These are phyloP conservation scores for Actinomortierella ambigua DNA, from an alignment of 371 early-diverging fungal genomes.

Conservation along the genomic window DNA sequence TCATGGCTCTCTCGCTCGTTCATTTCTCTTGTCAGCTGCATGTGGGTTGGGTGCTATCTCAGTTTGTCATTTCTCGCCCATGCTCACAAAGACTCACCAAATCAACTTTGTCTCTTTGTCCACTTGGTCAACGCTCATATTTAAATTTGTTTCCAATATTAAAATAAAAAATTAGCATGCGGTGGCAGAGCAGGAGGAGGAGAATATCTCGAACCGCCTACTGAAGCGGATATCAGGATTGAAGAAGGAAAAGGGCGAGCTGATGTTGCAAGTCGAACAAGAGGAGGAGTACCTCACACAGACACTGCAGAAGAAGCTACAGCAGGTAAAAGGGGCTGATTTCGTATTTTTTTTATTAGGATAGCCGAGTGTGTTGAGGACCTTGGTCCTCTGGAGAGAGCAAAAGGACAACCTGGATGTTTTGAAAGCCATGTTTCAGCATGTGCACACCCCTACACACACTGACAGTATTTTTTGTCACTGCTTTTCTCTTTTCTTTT, in stretches of 20 bases:
- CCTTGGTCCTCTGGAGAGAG: no score
- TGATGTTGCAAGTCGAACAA: conserved; percentile 71
- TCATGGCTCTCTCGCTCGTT: no score
- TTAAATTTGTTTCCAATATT: background rate
- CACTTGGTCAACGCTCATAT: conserved; percentile 1
- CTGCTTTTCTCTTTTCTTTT: no score
- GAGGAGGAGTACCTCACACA: conserved; percentile 80
- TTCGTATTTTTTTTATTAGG: background rate
- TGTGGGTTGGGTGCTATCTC: no score
- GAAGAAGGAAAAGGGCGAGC: conserved; percentile 73
- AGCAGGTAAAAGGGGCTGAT: conserved; percentile 48
- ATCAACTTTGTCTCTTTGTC: background rate
- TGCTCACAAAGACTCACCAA: background rate
- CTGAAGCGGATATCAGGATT: conserved; percentile 69
- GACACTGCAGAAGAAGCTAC: conserved; percentile 74
- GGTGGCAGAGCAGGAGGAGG: conserved; percentile 74
- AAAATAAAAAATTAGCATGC: conserved; percentile 50
- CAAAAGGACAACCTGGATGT: no score
- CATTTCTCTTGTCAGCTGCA: no score
- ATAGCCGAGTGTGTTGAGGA: no score
- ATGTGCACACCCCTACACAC: no score
- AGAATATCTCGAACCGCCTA: conserved; percentile 70
- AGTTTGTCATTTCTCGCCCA: no score
- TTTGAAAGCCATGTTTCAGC: no score
- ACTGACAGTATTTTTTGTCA: no score